Percentiles rank a stretch among this genome's conserved stretches.
phyloP scores from a whole-genome alignment of 2,329 filamentous ascomycete species.

The Decorospora gaudefroyi region DNA sequence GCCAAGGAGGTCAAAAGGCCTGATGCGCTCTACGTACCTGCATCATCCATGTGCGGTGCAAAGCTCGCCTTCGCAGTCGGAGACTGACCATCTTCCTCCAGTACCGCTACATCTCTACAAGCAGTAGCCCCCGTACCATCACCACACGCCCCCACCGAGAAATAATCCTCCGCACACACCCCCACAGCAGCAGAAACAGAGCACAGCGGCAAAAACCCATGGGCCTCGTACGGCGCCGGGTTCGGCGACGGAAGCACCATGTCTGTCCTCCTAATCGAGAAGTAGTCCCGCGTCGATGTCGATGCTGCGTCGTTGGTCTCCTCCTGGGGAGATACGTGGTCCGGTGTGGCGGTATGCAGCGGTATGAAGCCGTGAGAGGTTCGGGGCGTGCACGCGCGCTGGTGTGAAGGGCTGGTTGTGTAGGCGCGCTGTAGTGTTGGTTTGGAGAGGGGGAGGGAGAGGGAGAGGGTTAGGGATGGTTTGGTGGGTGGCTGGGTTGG shows the following conservation, averaged over 20 bases:
- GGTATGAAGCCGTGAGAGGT: background rate
- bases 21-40: too few species aligned
- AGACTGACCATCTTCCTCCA: too few species aligned
- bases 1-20: too few species aligned
- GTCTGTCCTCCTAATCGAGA: background rate
- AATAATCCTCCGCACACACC: background rate
- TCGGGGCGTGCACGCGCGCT: background rate
- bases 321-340: background rate
- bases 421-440: background rate
- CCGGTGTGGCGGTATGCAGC: background rate
- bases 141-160: too few species aligned
- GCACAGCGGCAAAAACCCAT: background rate
- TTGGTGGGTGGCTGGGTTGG: too few species aligned
- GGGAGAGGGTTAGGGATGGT: too few species aligned
- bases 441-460: too few species aligned
- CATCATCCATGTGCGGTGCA: too few species aligned
- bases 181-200: background rate
- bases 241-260: background rate
- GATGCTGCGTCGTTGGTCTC: too few species aligned
- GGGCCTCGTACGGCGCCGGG: background rate
- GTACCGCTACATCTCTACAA: too few species aligned
- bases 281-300: background rate
- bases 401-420: background rate
- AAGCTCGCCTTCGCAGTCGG: too few species aligned
- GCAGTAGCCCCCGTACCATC: too few species aligned